Evolutionary conservation across 768 basidiomycete genomes (phyloP), one percentile per base, ranked within the genome.

Genomic region (Boletus reticulatus): DNA sequence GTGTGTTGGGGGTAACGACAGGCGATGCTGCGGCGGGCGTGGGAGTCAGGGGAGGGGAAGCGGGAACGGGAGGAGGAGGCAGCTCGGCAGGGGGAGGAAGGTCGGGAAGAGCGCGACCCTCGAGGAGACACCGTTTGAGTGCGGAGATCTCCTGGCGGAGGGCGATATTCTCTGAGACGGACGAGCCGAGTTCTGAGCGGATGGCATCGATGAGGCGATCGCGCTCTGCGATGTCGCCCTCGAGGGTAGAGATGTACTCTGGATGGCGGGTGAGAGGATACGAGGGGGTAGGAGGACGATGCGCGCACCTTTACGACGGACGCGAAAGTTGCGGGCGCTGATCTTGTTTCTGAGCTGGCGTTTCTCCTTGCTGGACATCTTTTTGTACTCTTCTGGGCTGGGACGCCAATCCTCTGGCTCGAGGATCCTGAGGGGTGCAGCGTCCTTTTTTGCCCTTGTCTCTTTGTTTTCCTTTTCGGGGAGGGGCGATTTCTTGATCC

Each of bases 301-400:
- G 2, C 4, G 4, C 73, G 45, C 29, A 90, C 92, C 95, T 78
- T 98, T 98, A 71, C 94, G 79, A 37, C 96, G 77, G 29, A 94
- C 91, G n/a, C 96, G 81, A 75, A 98, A 98, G 69, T 96, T 97
- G 51, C 95, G 77, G 0, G 96, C 96, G 61, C 87, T 89, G 63
- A 98, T 94, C 85, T 99, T 99, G 77, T 99, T 99, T 48, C 96
- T 72, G 42, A 98, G 76, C 71, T 98, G 96, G 10, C 97, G 77
- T 73, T 98, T 98, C 77, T 98, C 95, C 75, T 96, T 98, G 65
- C 86, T 88, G 6, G 85, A 84, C 83, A 99, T 89, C 72, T 93
- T 98, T 68, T 91, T 87, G 76, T 98, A 97, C 58, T 94, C 94
- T 61, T 97, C 96, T 1, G 94, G 88, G 4, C 84, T 81, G 9